phyloP scores from a whole-genome alignment of 2,329 filamentous ascomycete species.

The Chaetomium globosum region DNA sequence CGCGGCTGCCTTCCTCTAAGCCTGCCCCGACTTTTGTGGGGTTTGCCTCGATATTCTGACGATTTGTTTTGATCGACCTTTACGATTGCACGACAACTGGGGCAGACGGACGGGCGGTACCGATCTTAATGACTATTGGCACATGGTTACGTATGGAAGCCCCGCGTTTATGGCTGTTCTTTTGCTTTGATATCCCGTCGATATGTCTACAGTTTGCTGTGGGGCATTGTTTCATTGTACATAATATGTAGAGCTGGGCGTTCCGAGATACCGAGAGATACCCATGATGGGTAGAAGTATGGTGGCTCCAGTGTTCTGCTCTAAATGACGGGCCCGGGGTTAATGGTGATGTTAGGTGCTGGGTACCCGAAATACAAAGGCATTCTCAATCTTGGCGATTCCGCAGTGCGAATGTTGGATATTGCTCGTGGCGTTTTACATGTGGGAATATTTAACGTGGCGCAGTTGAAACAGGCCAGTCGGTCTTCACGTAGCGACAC shows the following conservation, averaged over 20 bases:
- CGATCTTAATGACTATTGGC: constrained; percentile 35
- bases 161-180: constrained; percentile 23
- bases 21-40: constrained; percentile 2
- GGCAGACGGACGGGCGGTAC: constrained; percentile 28
- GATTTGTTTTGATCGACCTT: constrained; percentile 25
- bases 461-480: not conserved
- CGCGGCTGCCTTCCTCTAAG: constrained; percentile 54
- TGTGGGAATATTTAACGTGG: not conserved
- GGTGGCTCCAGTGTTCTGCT: constrained; percentile 15
- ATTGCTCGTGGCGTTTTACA: not conserved
- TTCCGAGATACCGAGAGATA: constrained; percentile 32
- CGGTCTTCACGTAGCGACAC: not conserved
- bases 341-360: constrained; percentile 20
- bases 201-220: constrained; percentile 25
- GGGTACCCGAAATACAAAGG: constrained; percentile 15
- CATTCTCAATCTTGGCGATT: not conserved
- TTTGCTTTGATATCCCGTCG: constrained; percentile 32
- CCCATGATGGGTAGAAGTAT: constrained; percentile 27
- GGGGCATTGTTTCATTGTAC: constrained; percentile 33
- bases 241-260: constrained; percentile 31
- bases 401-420: too few species aligned
- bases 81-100: constrained; percentile 28
- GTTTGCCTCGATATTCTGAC: constrained; percentile 5
- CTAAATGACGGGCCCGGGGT: constrained; percentile 6
- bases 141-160: constrained; percentile 27